Base-by-base conservation (phyloP, 1,284 basidiomycete genomes). In the Pseudozyma hubeiensis region DNA sequence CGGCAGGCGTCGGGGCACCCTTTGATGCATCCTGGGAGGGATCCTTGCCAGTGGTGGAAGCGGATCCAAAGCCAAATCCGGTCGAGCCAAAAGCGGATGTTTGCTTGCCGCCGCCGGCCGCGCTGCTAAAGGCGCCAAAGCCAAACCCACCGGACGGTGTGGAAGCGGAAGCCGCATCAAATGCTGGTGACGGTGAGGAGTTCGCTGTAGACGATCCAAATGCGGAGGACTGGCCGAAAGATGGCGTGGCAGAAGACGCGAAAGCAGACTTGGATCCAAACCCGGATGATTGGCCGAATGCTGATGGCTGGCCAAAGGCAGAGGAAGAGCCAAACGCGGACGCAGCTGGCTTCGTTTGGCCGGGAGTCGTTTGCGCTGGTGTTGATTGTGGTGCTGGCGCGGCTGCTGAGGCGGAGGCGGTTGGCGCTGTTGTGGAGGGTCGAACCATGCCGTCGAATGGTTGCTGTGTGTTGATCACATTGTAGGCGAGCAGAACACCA, bases 401-500 rank as follows among this genome's bases (percentile, higher is more conserved):
- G 7, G 54, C 51, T 39, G 54, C 11, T 9, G 47, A 24, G 19
- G n/a, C 47, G n/a, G 58, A 17, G 14, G 60, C 55, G 16, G 52
- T 31, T 10, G 58, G 7, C 4, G 64, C 33, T 54, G 48, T 37
- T n/a, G 43, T 29, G 5, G 59, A 60, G 0, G 69, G 54, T 4
- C 57, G 62, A 13, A 74, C 55, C 86, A 87, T 87, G 1, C 84
- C 84, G 1, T 84, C 81, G 66, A 87, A 88, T 41, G 61, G n/a
- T 71, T 84, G 34, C 19, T 85, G 85, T 3, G 87, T 86, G 80
- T 91, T 89, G 49, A 92, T 88, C 37, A 92, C 81, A 78, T 90
- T 87, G 90, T 93, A 94, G 3, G 87, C 92, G 40, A 90, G 87
- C 37, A 94, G 62, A 0, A 92, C 91, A 17, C 92, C 92, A 78